These are phyloP conservation scores for Calophaca sinica DNA, from an alignment of 306 rosid species.

Conservation along the genomic window DNA sequence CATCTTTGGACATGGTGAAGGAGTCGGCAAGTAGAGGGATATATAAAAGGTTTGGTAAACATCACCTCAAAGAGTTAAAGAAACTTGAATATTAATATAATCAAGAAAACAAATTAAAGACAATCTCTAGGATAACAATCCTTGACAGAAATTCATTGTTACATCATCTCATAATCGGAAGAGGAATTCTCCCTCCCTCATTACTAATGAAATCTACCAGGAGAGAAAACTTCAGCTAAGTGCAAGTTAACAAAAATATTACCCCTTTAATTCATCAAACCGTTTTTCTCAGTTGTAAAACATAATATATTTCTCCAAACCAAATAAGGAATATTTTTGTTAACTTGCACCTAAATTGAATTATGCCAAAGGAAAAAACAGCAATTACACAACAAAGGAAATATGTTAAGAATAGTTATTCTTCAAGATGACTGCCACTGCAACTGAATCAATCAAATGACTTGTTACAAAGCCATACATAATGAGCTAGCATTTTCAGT, in stretches of 20 bases:
- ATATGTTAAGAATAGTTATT: conserved; percentile 48
- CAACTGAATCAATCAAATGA: background rate
- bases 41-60: background rate
- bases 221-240: conserved; percentile 40
- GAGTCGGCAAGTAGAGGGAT: background rate
- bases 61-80: background rate
- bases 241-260: conserved; percentile 61
- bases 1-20: conserved; percentile 2
- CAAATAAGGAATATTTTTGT: conserved; percentile 53
- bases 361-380: conserved; percentile 42
- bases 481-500: conserved; percentile 57
- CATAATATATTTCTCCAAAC: conserved; percentile 1
- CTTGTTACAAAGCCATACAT: conserved; percentile 60
- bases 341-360: conserved; percentile 59
- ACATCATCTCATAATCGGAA: conserved; percentile 49
- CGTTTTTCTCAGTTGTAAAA: conserved; percentile 31
- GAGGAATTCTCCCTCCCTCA: conserved; percentile 61
- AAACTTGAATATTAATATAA: conserved; percentile 33
- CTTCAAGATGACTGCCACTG: too few relatives aligned
- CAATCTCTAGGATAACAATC: conserved; percentile 33
- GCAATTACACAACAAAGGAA: conserved; percentile 56
- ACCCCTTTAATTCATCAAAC: conserved; percentile 50
- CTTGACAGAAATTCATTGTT: conserved; percentile 44
- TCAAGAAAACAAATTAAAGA: conserved; percentile 24
- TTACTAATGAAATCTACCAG: conserved; percentile 7